phyloP scores from a whole-genome alignment of 2,329 filamentous ascomycete species.

The Cercospora nicotianae region DNA sequence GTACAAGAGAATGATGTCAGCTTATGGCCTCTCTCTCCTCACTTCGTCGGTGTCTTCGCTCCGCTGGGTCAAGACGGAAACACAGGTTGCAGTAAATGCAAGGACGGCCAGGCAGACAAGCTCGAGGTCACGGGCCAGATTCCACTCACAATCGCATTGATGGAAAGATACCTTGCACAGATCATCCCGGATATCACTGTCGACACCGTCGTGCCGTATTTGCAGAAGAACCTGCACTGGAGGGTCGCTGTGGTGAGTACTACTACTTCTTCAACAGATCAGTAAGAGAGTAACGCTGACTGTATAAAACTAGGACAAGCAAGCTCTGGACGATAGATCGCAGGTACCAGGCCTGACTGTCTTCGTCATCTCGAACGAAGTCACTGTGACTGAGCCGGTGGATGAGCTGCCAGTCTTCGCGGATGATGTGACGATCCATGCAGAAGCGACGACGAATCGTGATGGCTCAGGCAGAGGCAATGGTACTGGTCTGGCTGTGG shows the following conservation, averaged over 20 bases:
- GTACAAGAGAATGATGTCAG: not conserved
- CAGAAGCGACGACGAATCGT: conserved; percentile 3
- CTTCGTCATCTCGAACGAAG: conserved; percentile 5
- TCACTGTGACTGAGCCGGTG: not conserved
- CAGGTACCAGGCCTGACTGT: conserved; percentile 1
- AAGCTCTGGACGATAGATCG: conserved; percentile 5
- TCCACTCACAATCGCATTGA: conserved; percentile 14
- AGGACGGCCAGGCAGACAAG: not conserved
- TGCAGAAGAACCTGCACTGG: conserved; percentile 16
- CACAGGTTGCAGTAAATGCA: not conserved
- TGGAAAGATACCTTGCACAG: conserved; percentile 8
- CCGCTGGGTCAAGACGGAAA: not conserved
- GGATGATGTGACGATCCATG: conserved; percentile 1
- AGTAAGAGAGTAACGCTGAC: not conserved
- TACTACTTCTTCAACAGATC: not conserved
- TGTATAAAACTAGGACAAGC: not conserved
- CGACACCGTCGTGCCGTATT: conserved; percentile 11
- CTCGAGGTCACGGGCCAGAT: conserved; percentile 10
- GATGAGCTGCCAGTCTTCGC: conserved; percentile 1
- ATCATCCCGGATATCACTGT: conserved; percentile 9
- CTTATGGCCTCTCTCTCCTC: not conserved
- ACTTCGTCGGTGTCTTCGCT: conserved; percentile 2
- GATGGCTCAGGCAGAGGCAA: not conserved
- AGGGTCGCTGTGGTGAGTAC: conserved; percentile 13
- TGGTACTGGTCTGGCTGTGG: conserved; percentile 5